Evolutionary conservation across 169 alveolate genomes (phyloP).

Genomic region (Plasmodium coatneyi): DNA sequence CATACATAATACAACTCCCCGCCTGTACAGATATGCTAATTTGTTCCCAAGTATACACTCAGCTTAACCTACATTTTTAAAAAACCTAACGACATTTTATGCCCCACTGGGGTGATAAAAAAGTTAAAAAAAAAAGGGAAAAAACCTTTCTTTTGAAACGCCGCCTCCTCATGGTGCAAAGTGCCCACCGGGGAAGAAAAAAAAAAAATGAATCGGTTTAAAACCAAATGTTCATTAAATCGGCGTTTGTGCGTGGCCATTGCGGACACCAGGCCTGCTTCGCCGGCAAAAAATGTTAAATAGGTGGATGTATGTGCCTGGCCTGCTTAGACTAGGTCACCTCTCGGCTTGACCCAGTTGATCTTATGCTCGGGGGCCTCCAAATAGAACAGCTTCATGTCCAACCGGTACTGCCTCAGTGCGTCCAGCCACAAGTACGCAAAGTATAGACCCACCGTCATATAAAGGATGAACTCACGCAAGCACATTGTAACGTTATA

Average conservation of each 20-base stretch:
- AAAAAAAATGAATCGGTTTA: not conserved
- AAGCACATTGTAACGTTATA: conserved; percentile 82
- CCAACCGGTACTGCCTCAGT: conserved; percentile 84
- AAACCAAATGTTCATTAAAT: no score
- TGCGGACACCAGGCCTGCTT: no score
- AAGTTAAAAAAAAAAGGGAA: not conserved
- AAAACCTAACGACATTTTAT: not conserved
- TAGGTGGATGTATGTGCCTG: not conserved
- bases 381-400: conserved; percentile 90
- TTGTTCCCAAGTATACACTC: not conserved
- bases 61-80: not conserved
- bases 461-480: conserved; percentile 86
- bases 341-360: conserved; percentile 92
- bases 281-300: not conserved
- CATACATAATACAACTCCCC: not conserved
- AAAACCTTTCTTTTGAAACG: not conserved
- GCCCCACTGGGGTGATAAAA: not conserved
- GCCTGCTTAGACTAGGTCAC: conserved; percentile 80
- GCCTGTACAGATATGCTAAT: not conserved
- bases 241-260: not conserved
- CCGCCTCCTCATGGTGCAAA: no score
- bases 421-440: conserved; percentile 84
- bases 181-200: no score
- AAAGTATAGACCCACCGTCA: conserved; percentile 84
- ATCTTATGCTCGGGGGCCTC: conserved; percentile 93